Conservation (phyloP, 2,329 filamentous ascomycete species). For the Albifimbria verrucaria region DNA sequence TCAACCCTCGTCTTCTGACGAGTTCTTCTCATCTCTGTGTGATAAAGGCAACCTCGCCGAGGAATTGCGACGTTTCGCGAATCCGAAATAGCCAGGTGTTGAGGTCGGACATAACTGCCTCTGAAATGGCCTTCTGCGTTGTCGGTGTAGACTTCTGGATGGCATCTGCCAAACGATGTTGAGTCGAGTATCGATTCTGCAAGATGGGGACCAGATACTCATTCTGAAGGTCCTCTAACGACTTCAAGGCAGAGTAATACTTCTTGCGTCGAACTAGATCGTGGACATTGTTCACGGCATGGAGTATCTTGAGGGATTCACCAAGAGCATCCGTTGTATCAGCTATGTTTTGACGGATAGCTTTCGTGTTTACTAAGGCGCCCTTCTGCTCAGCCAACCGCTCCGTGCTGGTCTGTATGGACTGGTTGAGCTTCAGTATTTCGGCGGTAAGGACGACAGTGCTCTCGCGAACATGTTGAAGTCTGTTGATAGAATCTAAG, state of each 20-base stretch:
- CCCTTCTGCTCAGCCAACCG: constrained; percentile 93
- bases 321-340: constrained; percentile 85
- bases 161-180: constrained; percentile 91
- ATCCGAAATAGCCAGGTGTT: constrained; percentile 97
- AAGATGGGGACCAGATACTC: constrained; percentile 76
- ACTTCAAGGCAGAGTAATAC: constrained; percentile 91
- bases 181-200: constrained; percentile 81
- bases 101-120: constrained; percentile 93
- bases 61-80: constrained; percentile 90
- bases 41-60: constrained; percentile 97
- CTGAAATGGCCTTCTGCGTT: constrained; percentile 88
- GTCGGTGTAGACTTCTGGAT: constrained; percentile 94
- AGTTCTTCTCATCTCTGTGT: constrained; percentile 82
- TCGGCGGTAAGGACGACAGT: constrained; percentile 86
- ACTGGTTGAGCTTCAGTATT: constrained; percentile 88
- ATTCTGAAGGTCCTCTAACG: constrained; percentile 92
- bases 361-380: constrained; percentile 85
- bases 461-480: constrained; percentile 88
- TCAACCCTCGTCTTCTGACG: constrained; percentile 82
- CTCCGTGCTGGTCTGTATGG: constrained; percentile 92
- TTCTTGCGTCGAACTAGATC: constrained; percentile 89
- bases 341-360: constrained; percentile 91
- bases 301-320: constrained; percentile 87
- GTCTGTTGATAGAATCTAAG: constrained; percentile 85
- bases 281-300: constrained; percentile 90